Base-by-base conservation (phyloP, 164 flowering plant species). In the Magnolia kwangsiensis region DNA sequence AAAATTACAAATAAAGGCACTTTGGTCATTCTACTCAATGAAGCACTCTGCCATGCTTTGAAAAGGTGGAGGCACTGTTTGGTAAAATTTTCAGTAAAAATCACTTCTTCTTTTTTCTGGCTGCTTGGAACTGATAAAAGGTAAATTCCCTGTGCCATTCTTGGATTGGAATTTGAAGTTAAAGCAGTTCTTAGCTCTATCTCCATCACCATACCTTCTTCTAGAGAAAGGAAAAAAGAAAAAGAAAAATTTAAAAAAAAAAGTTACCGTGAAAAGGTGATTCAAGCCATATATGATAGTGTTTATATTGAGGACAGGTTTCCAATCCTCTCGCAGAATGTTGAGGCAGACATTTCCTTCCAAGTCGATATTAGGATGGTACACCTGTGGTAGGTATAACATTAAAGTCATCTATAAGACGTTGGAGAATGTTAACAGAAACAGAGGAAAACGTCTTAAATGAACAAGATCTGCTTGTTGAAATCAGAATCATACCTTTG, bases 311-410 rank as follows among this genome's bases (percentile, higher is more conserved):
- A 91, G 87, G 73, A 91, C 96, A 23, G 96, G 93, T 76, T 91
- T 91, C 96, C 96, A 91, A 76, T 91, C 96, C 80, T 91, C 96
- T 74, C 96, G 85, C 23, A 91, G 78, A 74, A 91, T 89, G 87
- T 91, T 91, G 79, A 91, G 92, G 80, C 96, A 91, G 64, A 91
- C 96, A 78, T 86, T 91, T 79, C 96, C 96, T 79, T 91, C 96
- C 87, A 91, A 79, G 82, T 90, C 93, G 20, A 90, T 91, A 71
- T 91, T 91, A 1, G 96, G 96, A 82, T 90, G 96, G 77, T 91
- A 91, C n/a, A 91, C 90, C 96, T 91, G 85, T 68, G 73, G 3
- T 66, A 29, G 10, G 10, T 4, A n/a, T 51, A 50, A 45, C 37
- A 64, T 20, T 9, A 18, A 74, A 5, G 2, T 21, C 21, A 8